A percentile compares a stretch with the other conserved stretches of the same genome.
These are phyloP conservation scores for Fragaria iinumae DNA, from an alignment of 306 rosid genomes.

Conservation along the genomic window DNA sequence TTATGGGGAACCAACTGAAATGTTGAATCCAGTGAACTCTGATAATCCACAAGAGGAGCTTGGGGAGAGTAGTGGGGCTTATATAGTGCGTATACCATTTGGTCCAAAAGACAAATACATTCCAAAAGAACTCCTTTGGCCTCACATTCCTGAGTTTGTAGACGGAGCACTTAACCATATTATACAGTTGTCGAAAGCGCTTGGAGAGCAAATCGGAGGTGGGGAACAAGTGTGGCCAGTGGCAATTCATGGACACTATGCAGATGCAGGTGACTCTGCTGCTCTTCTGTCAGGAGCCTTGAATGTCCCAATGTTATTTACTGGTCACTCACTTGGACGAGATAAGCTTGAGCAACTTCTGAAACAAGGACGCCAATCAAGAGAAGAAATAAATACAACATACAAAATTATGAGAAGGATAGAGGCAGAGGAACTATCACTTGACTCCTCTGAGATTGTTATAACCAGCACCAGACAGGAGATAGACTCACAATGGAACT, in stretches of 20 bases:
- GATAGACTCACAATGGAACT: slow-evolving; percentile 63
- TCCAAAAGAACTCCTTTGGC: slow-evolving; percentile 54
- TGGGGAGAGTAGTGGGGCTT: slow-evolving; percentile 56
- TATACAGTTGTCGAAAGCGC: slow-evolving; percentile 51
- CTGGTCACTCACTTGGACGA: slow-evolving; percentile 62
- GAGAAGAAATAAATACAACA: slow-evolving; percentile 52
- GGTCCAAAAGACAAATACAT: slow-evolving; percentile 56
- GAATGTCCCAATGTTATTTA: slow-evolving; percentile 59
- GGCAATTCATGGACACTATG: slow-evolving; percentile 65
- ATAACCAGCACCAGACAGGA: slow-evolving; percentile 70
- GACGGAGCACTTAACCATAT: slow-evolving; percentile 55
- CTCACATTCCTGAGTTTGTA: slow-evolving; percentile 52
- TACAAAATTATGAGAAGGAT: slow-evolving; percentile 67
- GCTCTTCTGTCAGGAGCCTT: slow-evolving; percentile 61
- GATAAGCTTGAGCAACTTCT: slow-evolving; percentile 59
- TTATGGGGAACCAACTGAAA: slow-evolving; percentile 62
- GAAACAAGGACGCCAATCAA: slow-evolving; percentile 59
- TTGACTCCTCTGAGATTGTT: slow-evolving; percentile 58
- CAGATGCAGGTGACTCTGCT: slow-evolving; percentile 65
- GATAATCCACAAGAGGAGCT: slow-evolving; percentile 34
- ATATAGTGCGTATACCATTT: slow-evolving; percentile 54
- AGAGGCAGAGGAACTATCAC: slow-evolving; percentile 62
- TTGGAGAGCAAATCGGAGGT: slow-evolving; percentile 55
- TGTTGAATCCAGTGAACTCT: slow-evolving; percentile 39
- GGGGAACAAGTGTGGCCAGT: slow-evolving; percentile 58